phyloP scores from a whole-genome alignment of 176 grass and related monocot species.

The Musa itinerans region DNA sequence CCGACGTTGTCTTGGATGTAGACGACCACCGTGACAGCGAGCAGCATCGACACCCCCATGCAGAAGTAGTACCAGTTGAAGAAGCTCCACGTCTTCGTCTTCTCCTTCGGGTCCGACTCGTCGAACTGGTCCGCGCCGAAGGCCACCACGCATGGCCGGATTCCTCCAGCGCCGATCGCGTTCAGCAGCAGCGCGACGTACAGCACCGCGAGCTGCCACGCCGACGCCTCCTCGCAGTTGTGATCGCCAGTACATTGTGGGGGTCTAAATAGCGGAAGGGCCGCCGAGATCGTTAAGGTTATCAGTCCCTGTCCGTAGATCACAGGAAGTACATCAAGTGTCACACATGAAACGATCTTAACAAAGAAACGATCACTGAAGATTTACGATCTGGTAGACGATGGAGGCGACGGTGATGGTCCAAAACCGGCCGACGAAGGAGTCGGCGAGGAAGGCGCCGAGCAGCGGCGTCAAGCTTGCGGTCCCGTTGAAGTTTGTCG shows the following conservation, averaged over 20 bases:
- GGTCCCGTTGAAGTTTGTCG: constrained; percentile 69
- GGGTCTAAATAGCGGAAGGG: constrained; percentile 46
- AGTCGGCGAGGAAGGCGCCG: constrained; percentile 76
- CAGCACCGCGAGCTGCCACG: constrained; percentile 60
- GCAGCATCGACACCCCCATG: constrained; percentile 61
- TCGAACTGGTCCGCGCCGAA: constrained; percentile 87
- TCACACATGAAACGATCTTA: background rate
- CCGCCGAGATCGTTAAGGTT: constrained; percentile 56
- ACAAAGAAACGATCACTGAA: constrained; percentile 24
- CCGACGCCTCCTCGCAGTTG: constrained; percentile 38
- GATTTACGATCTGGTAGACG: constrained; percentile 28
- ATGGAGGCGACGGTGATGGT: constrained; percentile 55
- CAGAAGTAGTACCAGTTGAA: constrained; percentile 99
- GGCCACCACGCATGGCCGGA: constrained; percentile 65
- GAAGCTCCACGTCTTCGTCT: constrained; percentile 54
- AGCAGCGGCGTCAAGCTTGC: constrained; percentile 59
- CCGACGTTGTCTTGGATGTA: constrained; percentile 83
- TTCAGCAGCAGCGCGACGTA: constrained; percentile 50
- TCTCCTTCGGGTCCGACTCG: constrained; percentile 56
- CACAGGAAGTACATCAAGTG: background rate
- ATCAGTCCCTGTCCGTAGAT: constrained; percentile 50
- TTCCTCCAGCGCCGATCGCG: constrained; percentile 64
- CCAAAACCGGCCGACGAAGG: constrained; percentile 67
- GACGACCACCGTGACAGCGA: constrained; percentile 68
- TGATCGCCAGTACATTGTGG: constrained; percentile 28